Base-by-base conservation (phyloP, 75 land plant genomes). In the Pinus tabuliformis region DNA sequence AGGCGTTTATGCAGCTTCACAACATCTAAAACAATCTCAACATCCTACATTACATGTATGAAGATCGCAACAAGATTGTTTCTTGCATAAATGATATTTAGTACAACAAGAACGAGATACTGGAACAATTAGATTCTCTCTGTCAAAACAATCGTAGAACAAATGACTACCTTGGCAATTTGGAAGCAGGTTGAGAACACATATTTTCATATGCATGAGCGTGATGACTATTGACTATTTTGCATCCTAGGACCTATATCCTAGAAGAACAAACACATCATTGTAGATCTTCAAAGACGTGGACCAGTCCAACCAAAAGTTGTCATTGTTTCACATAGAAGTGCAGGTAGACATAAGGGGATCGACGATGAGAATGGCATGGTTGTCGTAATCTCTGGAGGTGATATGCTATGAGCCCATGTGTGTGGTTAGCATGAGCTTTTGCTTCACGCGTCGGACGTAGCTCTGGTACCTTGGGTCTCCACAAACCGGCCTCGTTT, bases 401-500 rank as follows among this genome's bases (percentile, higher is more conserved):
- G 76, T 30, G 36, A 77, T 33, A 11, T 54, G 59, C 58, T 77
- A 77, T 14, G 58, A 26, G 57, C 79, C 79, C 14, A 76, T 37
- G 62, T 57, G 72, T 5, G 83, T 82, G 26, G 74, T 56, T 6
- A 82, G 37, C 18, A 61, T 42, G n/a, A 77, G 83, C 45, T 42
- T 42, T 0, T 42, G 45, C 4, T 5, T 42, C 45, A 42, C 62
- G 76, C 91, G 84, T 5, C 73, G 58, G n/a, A 86, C 77, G 70
- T 56, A 81, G 37, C 65, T 63, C 20, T 80, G 78, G 80, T 84
- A 90, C 7, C 64, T 79, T 0, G 91, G 81, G 73, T 71, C 72
- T 45, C 91, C 91, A 72, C 89, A 90, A 7, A 85, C 87, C 0
- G 79, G 72, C 33, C 78, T 87, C 17, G 76, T 72, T 60, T 85